Conservation (phyloP, 495 filamentous ascomycete species). For the Echria macrotheca region DNA sequence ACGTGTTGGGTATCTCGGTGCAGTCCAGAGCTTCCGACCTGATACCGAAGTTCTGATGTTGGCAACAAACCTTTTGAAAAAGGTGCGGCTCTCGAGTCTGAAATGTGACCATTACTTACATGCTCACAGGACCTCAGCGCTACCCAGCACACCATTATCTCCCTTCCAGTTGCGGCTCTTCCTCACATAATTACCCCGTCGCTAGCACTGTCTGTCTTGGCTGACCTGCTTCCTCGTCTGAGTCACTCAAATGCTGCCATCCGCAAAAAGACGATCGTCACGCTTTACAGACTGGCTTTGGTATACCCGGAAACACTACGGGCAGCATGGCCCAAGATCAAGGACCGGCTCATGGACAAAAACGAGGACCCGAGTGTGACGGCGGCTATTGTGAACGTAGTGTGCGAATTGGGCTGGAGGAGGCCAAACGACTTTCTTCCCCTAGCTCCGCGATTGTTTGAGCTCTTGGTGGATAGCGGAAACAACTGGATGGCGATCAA, state of each 20-base stretch:
- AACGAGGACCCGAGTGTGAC: constrained; percentile 89
- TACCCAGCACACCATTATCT: constrained; percentile 65
- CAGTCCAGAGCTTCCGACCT: constrained; percentile 89
- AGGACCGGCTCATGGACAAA: constrained; percentile 86
- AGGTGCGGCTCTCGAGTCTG: too few relatives aligned
- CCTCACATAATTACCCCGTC: constrained; percentile 90
- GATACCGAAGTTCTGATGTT: constrained; percentile 98
- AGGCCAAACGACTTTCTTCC: constrained; percentile 91
- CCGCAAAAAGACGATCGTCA: constrained; percentile 91
- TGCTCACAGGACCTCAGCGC: constrained; percentile 68
- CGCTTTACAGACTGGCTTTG: constrained; percentile 83
- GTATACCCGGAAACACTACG: constrained; percentile 92
- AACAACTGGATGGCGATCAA: constrained; percentile 99
- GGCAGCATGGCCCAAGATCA: constrained; percentile 93
- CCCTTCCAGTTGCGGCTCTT: constrained; percentile 77
- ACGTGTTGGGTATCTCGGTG: constrained; percentile 90
- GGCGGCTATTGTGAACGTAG: constrained; percentile 90
- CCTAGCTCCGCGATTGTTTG: constrained; percentile 84
- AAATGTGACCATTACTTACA: too few relatives aligned
- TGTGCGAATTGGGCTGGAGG: constrained; percentile 93
- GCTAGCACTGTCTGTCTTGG: constrained; percentile 78
- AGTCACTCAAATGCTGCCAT: constrained; percentile 76
- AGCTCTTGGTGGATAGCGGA: constrained; percentile 81
- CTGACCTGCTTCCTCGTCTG: constrained; percentile 80
- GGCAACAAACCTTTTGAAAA: constrained; percentile 94